These are phyloP conservation scores for Nakaseomyces uthaithaninus DNA, from an alignment of 1,139 yeast genomes.

Conservation along the genomic window DNA sequence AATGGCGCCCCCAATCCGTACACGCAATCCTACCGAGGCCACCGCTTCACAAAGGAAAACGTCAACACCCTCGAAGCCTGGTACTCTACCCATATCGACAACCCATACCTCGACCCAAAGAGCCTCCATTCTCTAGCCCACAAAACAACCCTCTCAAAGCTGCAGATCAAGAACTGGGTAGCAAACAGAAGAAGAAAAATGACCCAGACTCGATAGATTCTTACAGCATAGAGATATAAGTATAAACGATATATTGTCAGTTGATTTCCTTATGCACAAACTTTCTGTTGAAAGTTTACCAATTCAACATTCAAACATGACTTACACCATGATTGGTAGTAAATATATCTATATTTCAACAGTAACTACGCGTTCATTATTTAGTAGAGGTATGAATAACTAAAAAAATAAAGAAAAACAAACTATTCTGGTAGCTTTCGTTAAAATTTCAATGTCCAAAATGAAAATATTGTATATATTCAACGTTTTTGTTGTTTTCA, in stretches of 20 bases:
- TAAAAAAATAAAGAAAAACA: no score
- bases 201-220: not conserved
- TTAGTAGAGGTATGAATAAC: no score
- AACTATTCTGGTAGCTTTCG: no score
- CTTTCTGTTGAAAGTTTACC: no score
- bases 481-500: no score
- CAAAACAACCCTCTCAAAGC: slow-evolving; percentile 16
- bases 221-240: not conserved
- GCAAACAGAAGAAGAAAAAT: slow-evolving; percentile 19
- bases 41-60: slow-evolving; percentile 17
- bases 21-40: slow-evolving; percentile 14
- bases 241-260: not conserved
- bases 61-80: slow-evolving; percentile 17
- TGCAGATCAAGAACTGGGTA: slow-evolving; percentile 25
- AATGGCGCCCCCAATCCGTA: slow-evolving; percentile 1
- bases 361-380: no score
- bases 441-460: no score
- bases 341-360: no score
- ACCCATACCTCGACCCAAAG: slow-evolving; percentile 19
- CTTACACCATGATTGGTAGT: no score
- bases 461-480: no score
- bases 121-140: slow-evolving; percentile 11
- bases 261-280: no score
- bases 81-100: slow-evolving; percentile 15
- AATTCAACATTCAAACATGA: no score